Percentiles rank a stretch among this genome's conserved stretches.
phyloP scores from a whole-genome alignment of 1,139 yeast genomes.

The Candida pseudoviswanathii region DNA sequence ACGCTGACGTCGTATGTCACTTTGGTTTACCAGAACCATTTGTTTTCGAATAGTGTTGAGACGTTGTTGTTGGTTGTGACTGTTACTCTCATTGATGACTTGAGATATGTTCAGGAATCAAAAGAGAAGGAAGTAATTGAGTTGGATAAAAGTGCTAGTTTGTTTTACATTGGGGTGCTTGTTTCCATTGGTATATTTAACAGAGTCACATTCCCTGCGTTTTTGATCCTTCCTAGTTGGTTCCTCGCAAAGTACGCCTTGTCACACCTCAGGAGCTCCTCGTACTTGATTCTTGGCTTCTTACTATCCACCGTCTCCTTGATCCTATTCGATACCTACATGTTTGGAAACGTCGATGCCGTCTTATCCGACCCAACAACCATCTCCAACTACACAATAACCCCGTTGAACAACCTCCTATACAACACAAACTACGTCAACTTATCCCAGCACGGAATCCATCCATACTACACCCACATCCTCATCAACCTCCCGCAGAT shows the following conservation, averaged over 20 bases:
- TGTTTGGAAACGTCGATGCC: constrained; percentile 12
- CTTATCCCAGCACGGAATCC: constrained; percentile 78
- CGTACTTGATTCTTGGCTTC: constrained; percentile 32
- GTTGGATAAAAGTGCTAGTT: constrained; percentile 14
- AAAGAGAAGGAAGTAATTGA: constrained; percentile 13
- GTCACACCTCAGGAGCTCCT: constrained; percentile 26
- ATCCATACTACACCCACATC: constrained; percentile 74
- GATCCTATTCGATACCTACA: constrained; percentile 56
- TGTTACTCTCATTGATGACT: constrained; percentile 52
- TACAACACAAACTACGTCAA: constrained; percentile 68
- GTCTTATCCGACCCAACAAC: constrained; percentile 14
- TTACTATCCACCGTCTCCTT: constrained; percentile 36
- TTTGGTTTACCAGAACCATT: constrained; percentile 79
- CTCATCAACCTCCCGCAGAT: constrained; percentile 76
- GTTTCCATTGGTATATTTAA: constrained; percentile 76
- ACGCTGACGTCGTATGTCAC: constrained; percentile 79
- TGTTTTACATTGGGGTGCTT: constrained; percentile 22
- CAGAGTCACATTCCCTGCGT: constrained; percentile 80
- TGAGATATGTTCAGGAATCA: constrained; percentile 33
- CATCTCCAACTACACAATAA: constrained; percentile 38
- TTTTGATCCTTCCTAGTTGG: constrained; percentile 62
- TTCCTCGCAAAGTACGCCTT: constrained; percentile 39
- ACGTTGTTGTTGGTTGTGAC: constrained; percentile 65
- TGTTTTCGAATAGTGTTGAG: constrained; percentile 86
- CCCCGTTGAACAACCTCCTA: constrained; percentile 75